Evolutionary conservation across 2,329 filamentous ascomycete species (phyloP).

Genomic region (Furcasterigmium sp.): DNA sequence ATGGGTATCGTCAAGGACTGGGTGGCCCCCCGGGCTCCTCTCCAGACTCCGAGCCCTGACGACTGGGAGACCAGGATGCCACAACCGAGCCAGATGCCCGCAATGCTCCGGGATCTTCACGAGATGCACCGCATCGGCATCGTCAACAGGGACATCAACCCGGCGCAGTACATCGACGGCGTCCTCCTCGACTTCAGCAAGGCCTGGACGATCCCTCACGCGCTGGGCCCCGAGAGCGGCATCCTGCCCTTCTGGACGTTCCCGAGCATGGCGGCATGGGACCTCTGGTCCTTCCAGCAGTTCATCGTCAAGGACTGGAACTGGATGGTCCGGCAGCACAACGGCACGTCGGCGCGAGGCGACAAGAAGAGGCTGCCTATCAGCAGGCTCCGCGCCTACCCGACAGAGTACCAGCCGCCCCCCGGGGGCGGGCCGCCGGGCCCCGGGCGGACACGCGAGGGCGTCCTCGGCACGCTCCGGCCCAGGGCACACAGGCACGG

Average conservation of each 20-base stretch:
- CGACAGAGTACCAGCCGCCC: not conserved
- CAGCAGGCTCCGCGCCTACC: not conserved
- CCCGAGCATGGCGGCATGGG: not conserved
- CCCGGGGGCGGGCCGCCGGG: no score
- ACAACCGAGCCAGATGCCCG: not conserved
- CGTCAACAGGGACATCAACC: not conserved
- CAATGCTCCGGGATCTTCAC: not conserved
- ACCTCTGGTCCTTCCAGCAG: not conserved
- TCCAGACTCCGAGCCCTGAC: no score
- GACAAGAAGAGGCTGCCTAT: not conserved
- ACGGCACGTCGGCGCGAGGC: not conserved
- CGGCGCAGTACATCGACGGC: not conserved
- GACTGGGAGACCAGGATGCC: no score
- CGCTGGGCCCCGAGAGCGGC: not conserved
- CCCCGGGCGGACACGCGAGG: no score
- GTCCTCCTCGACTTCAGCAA: not conserved
- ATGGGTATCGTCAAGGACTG: slow-evolving; percentile 1
- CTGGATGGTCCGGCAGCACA: not conserved
- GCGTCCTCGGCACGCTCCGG: no score
- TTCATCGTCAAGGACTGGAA: not conserved
- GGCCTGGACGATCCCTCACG: slow-evolving; percentile 1
- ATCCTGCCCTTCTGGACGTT: not conserved
- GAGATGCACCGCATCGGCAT: not conserved
- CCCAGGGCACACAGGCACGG: no score
- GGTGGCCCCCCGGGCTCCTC: no score